Evolutionary conservation across 352 stramenopile species (phyloP), one percentile per base, ranked within the genome.

Genomic region (Phytophthora cryptogea): DNA sequence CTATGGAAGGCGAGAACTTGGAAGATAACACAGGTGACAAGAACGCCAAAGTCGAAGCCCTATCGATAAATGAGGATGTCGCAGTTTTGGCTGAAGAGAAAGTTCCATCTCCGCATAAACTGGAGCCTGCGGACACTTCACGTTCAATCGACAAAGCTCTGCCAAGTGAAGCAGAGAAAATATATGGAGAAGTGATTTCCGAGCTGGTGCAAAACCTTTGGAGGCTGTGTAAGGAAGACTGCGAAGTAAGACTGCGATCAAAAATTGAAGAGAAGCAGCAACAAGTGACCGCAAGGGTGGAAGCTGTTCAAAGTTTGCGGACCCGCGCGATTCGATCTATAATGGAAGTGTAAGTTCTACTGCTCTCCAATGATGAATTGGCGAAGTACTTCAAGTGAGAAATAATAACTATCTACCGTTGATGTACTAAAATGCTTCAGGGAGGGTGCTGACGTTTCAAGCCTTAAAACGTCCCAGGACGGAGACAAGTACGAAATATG

Each of bases 251-350:
- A 54, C 66, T 93, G 11, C 70, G 72, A 27, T 59, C 63, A 6
- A 95, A 93, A 66, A 88, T 93, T 55, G 70, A 82, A n/a, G 86
- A 95, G 41, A 95, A 95, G 54, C 63, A 86, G 44, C 64, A 76
- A 31, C 86, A 95, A 63, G 81, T 95, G 20, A 75, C 72, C 13
- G 60, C 65, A 23, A 78, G 84, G 1, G 83, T 85, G 8, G 72
- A 90, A 40, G 66, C 73, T 8, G 82, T 82, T 7, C 81, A 90
- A 59, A 51, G 59, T n/a, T 75, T 95, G 41, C 80, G 83, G 3
- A 55, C 63, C 11, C 72, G 72, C 1, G 86, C 79, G 14, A 74
- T 95, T 40, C 59, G 67, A 23, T 44, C 68, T 37, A 83, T 95
- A 54, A 74, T 93, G 46, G 50, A 89, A 40, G 54, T 72, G 86